Base-by-base conservation (phyloP, 1,284 basidiomycete species). In the Malassezia brasiliensis region DNA sequence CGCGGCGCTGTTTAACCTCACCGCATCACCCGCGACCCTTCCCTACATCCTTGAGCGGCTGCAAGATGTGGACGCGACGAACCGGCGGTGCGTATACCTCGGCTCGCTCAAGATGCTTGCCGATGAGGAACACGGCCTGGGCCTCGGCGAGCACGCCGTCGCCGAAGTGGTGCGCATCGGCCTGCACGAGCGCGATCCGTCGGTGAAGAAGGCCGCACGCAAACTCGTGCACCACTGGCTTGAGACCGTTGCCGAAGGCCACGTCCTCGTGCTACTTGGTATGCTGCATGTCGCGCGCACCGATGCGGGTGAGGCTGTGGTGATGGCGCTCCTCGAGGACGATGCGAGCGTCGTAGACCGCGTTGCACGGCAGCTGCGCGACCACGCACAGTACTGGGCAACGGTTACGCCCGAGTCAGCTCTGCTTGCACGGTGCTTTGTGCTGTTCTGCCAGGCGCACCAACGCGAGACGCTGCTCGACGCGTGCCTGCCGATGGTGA, bases 121-220 rank as follows among this genome's bases (percentile, higher is more conserved):
- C 22, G 61, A 66, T 11, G 61, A 64, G 34, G 39, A 30, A n/a
- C 55, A 10, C 31, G 53, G 59, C 36, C 53, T 68, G n/a, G 66
- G 66, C 39, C 61, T 68, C 19, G 60, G 63, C 40, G 59, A 63
- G 17, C 56, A 60, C 35, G 51, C 63, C 3, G 56, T 61, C 5
- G 61, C 59, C 12, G 62, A 66, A 30, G 63, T 73, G 17, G 44
- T 73, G 35, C 65, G 63, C 41, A 83, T 86, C 61, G 91, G 91
- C 0, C 79, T 96, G 3, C 86, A 88, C 0, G 93, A 96, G 75
- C 80, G 91, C 45, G 90, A 94, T 63, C 81, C 83, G 0, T 79
- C 76, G n/a, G 90, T 96, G 5, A 80, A 85, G 37, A 81, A 84
- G 22, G 88, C 89, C 0, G 85, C 87, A 0, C 85, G 82, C 2